phyloP scores from a whole-genome alignment of 495 filamentous ascomycete species.

The Xylaria curta region DNA sequence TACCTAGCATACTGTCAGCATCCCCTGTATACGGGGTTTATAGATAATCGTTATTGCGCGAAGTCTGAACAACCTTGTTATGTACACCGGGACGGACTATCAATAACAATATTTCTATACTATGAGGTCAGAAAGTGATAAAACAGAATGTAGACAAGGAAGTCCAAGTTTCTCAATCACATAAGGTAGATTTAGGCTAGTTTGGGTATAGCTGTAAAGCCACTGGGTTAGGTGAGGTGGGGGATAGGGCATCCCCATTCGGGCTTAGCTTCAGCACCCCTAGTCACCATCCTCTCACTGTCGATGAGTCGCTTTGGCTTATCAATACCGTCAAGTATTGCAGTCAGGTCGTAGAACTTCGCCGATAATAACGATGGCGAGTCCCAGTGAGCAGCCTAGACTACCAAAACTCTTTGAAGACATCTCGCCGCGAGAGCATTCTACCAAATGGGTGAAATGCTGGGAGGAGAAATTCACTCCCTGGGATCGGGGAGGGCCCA shows the following conservation, averaged over 20 bases:
- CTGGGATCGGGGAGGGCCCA: constrained; percentile 72
- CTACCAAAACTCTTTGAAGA: constrained; percentile 35
- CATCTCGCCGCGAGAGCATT: constrained; percentile 39
- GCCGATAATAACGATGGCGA: constrained; percentile 8
- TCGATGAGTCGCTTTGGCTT: background rate
- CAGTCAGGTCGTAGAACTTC: background rate
- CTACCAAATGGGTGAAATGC: constrained; percentile 62
- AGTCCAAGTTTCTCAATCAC: background rate
- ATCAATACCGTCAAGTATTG: background rate
- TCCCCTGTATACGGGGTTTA: too few species aligned
- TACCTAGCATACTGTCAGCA: too few species aligned
- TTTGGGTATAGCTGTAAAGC: background rate
- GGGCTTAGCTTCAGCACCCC: background rate
- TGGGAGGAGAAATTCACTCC: constrained; percentile 71
- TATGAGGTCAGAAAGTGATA: background rate
- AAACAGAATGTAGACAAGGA: background rate
- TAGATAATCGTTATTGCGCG: too few species aligned
- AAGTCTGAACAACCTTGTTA: too few species aligned
- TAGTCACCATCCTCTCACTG: background rate
- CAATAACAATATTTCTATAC: background rate
- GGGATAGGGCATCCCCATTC: background rate
- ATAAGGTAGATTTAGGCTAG: background rate
- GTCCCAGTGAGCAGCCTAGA: background rate
- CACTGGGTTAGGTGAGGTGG: constrained; percentile 1
- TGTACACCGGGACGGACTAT: background rate